These are phyloP conservation scores for Lasiodiplodia gonubiensis DNA, from an alignment of 2,329 filamentous ascomycete genomes.

Conservation along the genomic window DNA sequence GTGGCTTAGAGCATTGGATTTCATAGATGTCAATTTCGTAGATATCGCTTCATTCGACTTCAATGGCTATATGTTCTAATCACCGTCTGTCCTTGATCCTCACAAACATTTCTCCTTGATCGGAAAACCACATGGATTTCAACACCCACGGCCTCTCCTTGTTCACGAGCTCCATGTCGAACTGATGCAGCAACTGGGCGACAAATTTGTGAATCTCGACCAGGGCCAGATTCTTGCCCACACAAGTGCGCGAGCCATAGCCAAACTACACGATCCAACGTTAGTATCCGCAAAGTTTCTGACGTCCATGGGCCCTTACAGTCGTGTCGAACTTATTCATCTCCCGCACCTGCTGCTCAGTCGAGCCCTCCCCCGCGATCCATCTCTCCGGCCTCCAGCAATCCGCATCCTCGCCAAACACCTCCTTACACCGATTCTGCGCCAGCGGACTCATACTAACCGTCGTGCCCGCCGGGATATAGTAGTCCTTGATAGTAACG, in stretches of 20 bases:
- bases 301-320: background rate
- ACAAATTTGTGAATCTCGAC: conserved; percentile 46
- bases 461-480: conserved; percentile 41
- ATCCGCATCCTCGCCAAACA: conserved; percentile 53
- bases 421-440: conserved; percentile 48
- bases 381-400: conserved; percentile 54
- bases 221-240: conserved; percentile 45
- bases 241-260: conserved; percentile 46
- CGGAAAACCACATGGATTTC: conserved; percentile 8
- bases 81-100: background rate
- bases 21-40: no score
- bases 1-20: no score
- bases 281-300: background rate
- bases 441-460: conserved; percentile 41
- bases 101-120: conserved; percentile 15
- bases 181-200: conserved; percentile 32
- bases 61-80: no score
- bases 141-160: conserved; percentile 4
- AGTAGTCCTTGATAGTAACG: conserved; percentile 44
- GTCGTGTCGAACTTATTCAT: conserved; percentile 14
- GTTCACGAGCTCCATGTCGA: conserved; percentile 5
- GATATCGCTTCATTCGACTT: no score
- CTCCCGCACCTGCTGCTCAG: background rate
- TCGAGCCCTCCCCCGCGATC: conserved; percentile 28
- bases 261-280: conserved; percentile 37